Evolutionary conservation across 2,329 filamentous ascomycete genomes (phyloP).

Genomic region (Monilinia vaccinii-corymbosi): DNA sequence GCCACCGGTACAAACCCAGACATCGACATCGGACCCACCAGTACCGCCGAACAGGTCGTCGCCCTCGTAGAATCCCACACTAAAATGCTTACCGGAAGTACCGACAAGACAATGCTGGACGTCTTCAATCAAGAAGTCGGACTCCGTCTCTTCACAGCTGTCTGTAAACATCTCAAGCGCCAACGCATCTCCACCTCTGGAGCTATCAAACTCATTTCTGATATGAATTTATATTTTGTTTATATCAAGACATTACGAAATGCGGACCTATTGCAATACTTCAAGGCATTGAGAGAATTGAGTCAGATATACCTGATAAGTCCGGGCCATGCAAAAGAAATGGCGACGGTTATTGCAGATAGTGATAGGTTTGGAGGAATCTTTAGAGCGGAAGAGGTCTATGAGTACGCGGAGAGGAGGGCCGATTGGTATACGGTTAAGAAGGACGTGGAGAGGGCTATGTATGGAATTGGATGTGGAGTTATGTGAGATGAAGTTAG

Average conservation of each 20-base stretch:
- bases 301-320: conserved; percentile 95
- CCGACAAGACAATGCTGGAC: conserved; percentile 95
- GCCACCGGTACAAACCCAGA: conserved; percentile 24
- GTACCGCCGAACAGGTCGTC: conserved; percentile 71
- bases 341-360: conserved; percentile 92
- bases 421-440: conserved; percentile 94
- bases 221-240: conserved; percentile 88
- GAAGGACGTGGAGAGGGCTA: conserved; percentile 82
- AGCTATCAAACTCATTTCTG: conserved; percentile 85
- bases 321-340: conserved; percentile 77
- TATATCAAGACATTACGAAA: conserved; percentile 79
- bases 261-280: conserved; percentile 77
- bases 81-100: conserved; percentile 85
- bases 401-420: conserved; percentile 88
- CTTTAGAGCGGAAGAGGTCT: conserved; percentile 92
- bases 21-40: conserved; percentile 62
- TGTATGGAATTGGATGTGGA: conserved; percentile 88
- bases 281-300: conserved; percentile 81
- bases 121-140: conserved; percentile 98
- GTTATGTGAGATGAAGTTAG: conserved; percentile 31
- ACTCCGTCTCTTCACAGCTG: conserved; percentile 76
- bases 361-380: conserved; percentile 82
- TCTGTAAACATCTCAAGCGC: conserved; percentile 96
- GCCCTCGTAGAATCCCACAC: conserved; percentile 83
- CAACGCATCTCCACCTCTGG: conserved; percentile 87